These are phyloP conservation scores for Phytopythium vexans DNA, from an alignment of 352 stramenopile species.

Conservation along the genomic window DNA sequence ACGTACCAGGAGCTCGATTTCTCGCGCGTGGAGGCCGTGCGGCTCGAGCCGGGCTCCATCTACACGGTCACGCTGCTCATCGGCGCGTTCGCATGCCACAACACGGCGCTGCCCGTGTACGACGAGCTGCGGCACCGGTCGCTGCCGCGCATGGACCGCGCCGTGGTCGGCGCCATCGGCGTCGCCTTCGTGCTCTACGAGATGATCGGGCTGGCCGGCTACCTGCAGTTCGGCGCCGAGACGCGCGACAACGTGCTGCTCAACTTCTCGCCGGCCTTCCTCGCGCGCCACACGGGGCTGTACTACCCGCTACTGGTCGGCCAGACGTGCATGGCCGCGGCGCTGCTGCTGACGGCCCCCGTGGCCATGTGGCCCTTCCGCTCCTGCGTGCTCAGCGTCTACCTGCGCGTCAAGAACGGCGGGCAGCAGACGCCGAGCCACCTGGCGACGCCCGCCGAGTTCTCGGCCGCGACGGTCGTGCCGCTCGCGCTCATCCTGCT, in stretches of 20 bases:
- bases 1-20: slow-evolving; percentile 19
- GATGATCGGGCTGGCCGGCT: slow-evolving; percentile 62
- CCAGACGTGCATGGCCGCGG: slow-evolving; percentile 60
- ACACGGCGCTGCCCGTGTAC: slow-evolving; percentile 75
- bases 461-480: slow-evolving; percentile 41
- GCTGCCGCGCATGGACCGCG: slow-evolving; percentile 58
- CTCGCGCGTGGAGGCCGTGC: slow-evolving; percentile 32
- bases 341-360: slow-evolving; percentile 57
- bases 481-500: slow-evolving; percentile 58
- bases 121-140: slow-evolving; percentile 60
- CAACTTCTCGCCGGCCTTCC: slow-evolving; percentile 71
- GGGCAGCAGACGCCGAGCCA: slow-evolving; percentile 64
- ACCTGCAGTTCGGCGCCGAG: slow-evolving; percentile 58
- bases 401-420: slow-evolving; percentile 59
- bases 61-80: slow-evolving; percentile 80
- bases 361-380: slow-evolving; percentile 82
- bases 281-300: slow-evolving; percentile 36
- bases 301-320: slow-evolving; percentile 48
- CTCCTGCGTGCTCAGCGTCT: slow-evolving; percentile 66
- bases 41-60: slow-evolving; percentile 53
- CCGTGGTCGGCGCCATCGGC: slow-evolving; percentile 53
- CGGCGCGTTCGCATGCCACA: slow-evolving; percentile 72
- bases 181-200: slow-evolving; percentile 73
- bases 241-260: slow-evolving; percentile 76
- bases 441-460: slow-evolving; percentile 40